Base-by-base conservation (phyloP, 306 rosid species). In the Rosa chinensis region DNA sequence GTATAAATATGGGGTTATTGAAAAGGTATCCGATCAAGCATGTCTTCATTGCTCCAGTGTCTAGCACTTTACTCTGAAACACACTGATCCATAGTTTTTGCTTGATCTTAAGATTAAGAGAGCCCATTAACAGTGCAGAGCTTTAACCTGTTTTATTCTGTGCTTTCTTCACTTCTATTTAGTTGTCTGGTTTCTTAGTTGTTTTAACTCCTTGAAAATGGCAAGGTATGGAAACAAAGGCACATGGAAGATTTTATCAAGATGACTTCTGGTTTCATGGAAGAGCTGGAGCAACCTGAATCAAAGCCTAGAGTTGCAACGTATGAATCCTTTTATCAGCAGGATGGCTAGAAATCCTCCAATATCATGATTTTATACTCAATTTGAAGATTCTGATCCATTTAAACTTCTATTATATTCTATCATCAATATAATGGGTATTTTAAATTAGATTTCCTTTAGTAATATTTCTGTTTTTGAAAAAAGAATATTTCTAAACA, bases 261-360 rank as follows among this genome's bases (percentile, higher is more conserved):
- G 89, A 91, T 92, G 97, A 91, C 93, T 2, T 55, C 56, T 49
- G 86, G 75, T 8, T 95, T 95, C 75, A 74, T 80, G 82, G 82
- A 88, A 89, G 90, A 89, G 79, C 66, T 90, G 81, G 85, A 90
- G 80, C 83, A 82, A 81, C 94, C 97, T 61, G 89, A 93, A 68
- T 70, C 96, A 39, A 90, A 92, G 90, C 82, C 94, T 49, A 90
- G 97, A 86, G 93, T 95, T 78, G 80, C 84, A 53, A 82, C 96
- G 44, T 91, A 86, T 50, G 94, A 95, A 85, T 80, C 87, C 25
- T 89, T 89, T 90, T 92, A 80, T 66, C 62, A 70, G 55, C 86
- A 87, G 76, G 90, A 82, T 50, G 86, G 66, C 58, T 84, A 83
- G 73, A 75, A 84, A 79, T 73, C 85, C 43, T 75, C 25, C 5